Evolutionary conservation across 2,329 filamentous ascomycete species (phyloP), one percentile per base, ranked within the genome.

Genomic region (Claviceps sp.): DNA sequence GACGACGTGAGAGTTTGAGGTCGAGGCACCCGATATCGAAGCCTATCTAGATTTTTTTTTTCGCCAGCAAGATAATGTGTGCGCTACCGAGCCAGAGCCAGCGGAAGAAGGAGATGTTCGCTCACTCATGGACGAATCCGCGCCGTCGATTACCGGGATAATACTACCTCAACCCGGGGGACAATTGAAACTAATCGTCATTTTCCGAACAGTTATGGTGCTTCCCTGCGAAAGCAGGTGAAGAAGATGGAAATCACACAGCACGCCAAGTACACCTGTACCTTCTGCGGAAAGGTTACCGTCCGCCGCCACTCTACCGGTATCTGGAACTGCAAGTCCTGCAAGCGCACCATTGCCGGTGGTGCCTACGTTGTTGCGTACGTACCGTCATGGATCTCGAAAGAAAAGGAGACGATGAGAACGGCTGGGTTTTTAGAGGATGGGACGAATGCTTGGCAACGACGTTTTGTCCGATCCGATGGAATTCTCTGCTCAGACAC

Each of bases 231-330:
- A 78, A 97, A 97, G 83, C 90, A 72, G 66, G 70, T 72, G 71
- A 97, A 97, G 88, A 96, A 96, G 87, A 95, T 96, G 86, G 93
- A 97, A 85, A 87, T 97, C 74, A 87, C 88, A 68, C 93, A 97
- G 77, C 93, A 98, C 81, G 88, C 89, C 78, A 86, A 86, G 73
- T 97, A 96, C 70, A 83, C 84, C 70, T 97, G 91, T 84, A 91
- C 90, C 62, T 98, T 97, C 86, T 95, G 89, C 82, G 91, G 91
- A 70, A 97, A 97, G 85, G 85, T 83, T 71, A 86, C 85, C 66
- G 89, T 95, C 70, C 89, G 89, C 80, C 85, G 91, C 69, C 79
- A 88, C 70, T 83, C 88, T 59, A 87, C 91, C 65, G 90, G 90
- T 67, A 96, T 95, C 81, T 96, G 91, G 91, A 81, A 91, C 74